Evolutionary conservation across 2,329 filamentous ascomycete genomes (phyloP).

Genomic region (Stemphylium vesicarium): DNA sequence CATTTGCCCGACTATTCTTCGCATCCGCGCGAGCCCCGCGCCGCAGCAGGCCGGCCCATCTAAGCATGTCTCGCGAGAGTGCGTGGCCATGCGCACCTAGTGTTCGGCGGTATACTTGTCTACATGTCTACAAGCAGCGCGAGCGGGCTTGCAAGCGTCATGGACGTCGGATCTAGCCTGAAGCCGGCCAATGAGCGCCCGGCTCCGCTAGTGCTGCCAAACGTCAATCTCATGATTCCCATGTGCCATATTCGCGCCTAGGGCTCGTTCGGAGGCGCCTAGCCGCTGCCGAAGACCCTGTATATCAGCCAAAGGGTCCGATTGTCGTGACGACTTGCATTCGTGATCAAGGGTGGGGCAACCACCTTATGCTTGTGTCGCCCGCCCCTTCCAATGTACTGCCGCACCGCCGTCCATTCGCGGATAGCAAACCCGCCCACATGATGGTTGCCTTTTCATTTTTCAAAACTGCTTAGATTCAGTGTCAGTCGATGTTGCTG

Average conservation of each 20-base stretch:
- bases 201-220: slow-evolving; percentile 11
- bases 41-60: slow-evolving; percentile 1
- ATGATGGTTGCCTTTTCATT: not conserved
- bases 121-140: slow-evolving; percentile 11
- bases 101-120: not conserved
- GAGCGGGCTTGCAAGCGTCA: slow-evolving; percentile 36
- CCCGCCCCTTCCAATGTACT: not conserved
- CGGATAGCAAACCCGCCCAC: not conserved
- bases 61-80: slow-evolving; percentile 4
- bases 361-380: not conserved
- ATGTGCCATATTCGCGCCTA: slow-evolving; percentile 17
- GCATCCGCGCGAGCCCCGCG: slow-evolving; percentile 3
- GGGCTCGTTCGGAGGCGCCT: slow-evolving; percentile 1
- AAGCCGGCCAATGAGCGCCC: slow-evolving; percentile 21
- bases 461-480: slow-evolving; percentile 1
- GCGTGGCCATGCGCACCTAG: slow-evolving; percentile 6
- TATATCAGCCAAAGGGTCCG: slow-evolving; percentile 15
- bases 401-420: slow-evolving; percentile 1
- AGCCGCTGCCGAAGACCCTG: slow-evolving; percentile 16
- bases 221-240: slow-evolving; percentile 21
- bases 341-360: slow-evolving; percentile 1
- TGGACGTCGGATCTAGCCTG: slow-evolving; percentile 24
- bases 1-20: not conserved
- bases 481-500: not conserved
- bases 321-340: slow-evolving; percentile 21